These are phyloP conservation scores for Fusarium secorum DNA, from an alignment of 2,329 filamentous ascomycete genomes.

Conservation along the genomic window DNA sequence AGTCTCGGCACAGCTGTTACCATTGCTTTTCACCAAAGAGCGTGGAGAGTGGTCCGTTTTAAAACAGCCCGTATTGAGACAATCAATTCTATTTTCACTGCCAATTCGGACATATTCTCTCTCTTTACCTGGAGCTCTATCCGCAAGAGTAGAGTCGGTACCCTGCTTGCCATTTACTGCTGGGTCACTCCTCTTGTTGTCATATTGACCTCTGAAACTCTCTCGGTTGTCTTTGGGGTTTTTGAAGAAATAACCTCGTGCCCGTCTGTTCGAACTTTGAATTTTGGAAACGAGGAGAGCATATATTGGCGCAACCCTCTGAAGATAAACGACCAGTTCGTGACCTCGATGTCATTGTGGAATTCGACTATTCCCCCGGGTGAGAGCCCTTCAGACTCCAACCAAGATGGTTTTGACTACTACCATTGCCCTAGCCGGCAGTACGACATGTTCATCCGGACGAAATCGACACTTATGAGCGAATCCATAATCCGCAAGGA, in stretches of 20 bases:
- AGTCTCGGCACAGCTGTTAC: not conserved
- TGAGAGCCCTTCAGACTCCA: not conserved
- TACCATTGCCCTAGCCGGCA: fast-evolving
- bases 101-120: not conserved
- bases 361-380: too few relatives aligned
- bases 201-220: not conserved
- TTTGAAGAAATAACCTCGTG: not conserved
- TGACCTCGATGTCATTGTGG: not conserved
- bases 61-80: not conserved
- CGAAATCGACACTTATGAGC: fast-evolving
- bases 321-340: not conserved
- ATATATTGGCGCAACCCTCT: fast-evolving
- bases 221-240: fast-evolving
- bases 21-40: not conserved
- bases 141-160: fast-evolving
- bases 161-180: not conserved
- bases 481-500: fast-evolving
- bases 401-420: fast-evolving
- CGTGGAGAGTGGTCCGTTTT: not conserved
- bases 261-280: fast-evolving
- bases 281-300: not conserved
- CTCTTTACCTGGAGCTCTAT: not conserved
- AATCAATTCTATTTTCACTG: fast-evolving
- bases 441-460: not conserved
- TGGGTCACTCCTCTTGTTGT: not conserved